These are phyloP conservation scores for Aquilaria malaccensis DNA, from an alignment of 345 rosid species.

Conservation along the genomic window DNA sequence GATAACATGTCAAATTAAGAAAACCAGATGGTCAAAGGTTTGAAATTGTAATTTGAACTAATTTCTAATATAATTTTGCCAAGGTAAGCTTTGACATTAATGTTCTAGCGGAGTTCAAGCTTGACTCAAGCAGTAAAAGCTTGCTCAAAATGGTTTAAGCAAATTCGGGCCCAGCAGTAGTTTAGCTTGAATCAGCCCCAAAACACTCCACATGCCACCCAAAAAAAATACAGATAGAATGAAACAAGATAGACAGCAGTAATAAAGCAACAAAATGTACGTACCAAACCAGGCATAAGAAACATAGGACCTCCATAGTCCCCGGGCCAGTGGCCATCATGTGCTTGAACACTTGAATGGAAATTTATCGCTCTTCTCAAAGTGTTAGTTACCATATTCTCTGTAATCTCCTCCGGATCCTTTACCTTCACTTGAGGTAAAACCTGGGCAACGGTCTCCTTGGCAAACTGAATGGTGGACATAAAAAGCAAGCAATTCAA, in stretches of 20 bases:
- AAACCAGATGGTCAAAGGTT: too few species aligned
- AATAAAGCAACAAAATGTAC: conserved; percentile 10
- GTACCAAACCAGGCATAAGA: conserved; percentile 88
- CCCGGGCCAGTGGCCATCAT: conserved; percentile 99
- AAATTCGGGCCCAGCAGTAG: neutral
- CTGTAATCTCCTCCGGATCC: conserved; percentile 55
- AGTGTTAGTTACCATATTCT: conserved; percentile 45
- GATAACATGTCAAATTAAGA: too few species aligned
- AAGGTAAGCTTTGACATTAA: too few species aligned
- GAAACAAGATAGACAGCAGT: neutral
- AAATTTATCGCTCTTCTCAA: conserved; percentile 65
- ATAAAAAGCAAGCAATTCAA: conserved; percentile 3
- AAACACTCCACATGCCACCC: too few species aligned
- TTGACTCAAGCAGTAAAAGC: conserved; percentile 1
- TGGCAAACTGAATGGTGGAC: conserved; percentile 46
- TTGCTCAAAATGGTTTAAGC: neutral
- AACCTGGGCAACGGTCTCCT: conserved; percentile 36
- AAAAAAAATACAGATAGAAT: too few species aligned
- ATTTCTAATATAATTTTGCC: too few species aligned
- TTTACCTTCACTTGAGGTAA: conserved; percentile 48
- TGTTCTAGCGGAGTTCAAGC: too few species aligned
- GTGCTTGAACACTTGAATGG: conserved; percentile 72
- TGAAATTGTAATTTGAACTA: too few species aligned
- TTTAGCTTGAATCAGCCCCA: neutral
- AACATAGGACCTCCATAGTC: conserved; percentile 99